Conservation (phyloP, 768 basidiomycete genomes). For the Tricholoma sp. region DNA sequence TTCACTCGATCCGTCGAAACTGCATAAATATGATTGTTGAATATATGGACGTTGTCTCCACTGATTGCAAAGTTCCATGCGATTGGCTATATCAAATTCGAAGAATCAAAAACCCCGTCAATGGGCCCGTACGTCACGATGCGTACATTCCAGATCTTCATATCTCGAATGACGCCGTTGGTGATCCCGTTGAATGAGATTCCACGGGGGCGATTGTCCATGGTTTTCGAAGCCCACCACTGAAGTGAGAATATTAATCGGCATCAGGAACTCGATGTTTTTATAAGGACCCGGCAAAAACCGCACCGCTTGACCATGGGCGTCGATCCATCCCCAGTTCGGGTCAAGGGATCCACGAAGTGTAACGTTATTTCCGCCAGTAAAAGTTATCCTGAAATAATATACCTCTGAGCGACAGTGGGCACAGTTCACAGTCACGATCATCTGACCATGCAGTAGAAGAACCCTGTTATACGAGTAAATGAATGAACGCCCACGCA, state of each 20-base stretch:
- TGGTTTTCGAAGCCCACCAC: slow-evolving; percentile 57
- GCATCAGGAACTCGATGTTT: background rate
- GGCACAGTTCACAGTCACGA: background rate
- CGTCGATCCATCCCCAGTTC: slow-evolving; percentile 62
- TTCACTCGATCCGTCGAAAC: slow-evolving; percentile 35
- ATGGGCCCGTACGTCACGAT: background rate
- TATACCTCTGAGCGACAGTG: background rate
- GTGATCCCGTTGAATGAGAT: slow-evolving; percentile 49
- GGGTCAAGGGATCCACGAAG: slow-evolving; percentile 50
- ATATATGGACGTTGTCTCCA: slow-evolving; percentile 43
- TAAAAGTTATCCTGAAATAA: slow-evolving; percentile 45
- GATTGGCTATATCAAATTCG: slow-evolving; percentile 33
- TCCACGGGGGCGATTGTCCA: slow-evolving; percentile 51
- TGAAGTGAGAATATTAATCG: slow-evolving; percentile 11
- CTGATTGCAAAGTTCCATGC: slow-evolving; percentile 57
- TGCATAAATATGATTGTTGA: slow-evolving; percentile 51
- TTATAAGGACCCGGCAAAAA: background rate
- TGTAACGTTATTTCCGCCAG: slow-evolving; percentile 53
- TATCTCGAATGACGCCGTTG: slow-evolving; percentile 49
- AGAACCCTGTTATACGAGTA: slow-evolving; percentile 27
- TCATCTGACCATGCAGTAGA: slow-evolving; percentile 38
- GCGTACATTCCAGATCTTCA: slow-evolving; percentile 51
- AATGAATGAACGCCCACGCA: background rate
- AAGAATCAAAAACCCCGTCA: background rate
- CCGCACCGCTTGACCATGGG: slow-evolving; percentile 49